Conservation (phyloP, 768 basidiomycete species). For the Obba rivulosa region DNA sequence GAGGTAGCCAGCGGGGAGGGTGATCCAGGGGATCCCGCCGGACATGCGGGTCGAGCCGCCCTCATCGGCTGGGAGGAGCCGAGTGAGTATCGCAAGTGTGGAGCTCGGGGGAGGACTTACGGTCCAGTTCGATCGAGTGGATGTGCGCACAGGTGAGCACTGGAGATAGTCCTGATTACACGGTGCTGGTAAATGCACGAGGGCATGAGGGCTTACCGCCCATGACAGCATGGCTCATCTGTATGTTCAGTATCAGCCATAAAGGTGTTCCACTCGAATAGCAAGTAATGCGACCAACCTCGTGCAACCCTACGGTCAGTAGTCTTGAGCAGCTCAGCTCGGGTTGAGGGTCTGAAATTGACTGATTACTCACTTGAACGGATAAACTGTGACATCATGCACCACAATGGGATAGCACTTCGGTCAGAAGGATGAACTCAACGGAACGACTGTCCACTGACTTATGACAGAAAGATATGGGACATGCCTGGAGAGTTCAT, state of each 20-base stretch:
- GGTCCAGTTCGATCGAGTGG: slow-evolving; percentile 82
- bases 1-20: slow-evolving; percentile 81
- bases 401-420: background rate
- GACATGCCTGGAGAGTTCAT: slow-evolving; percentile 54
- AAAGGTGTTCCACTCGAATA: background rate
- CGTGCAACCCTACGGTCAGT: slow-evolving; percentile 86
- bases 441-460: slow-evolving; percentile 54
- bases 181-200: background rate
- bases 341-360: background rate
- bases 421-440: background rate
- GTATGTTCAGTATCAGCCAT: background rate
- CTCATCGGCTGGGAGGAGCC: slow-evolving; percentile 59
- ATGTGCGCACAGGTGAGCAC: slow-evolving; percentile 82
- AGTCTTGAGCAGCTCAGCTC: slow-evolving; percentile 36
- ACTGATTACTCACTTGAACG: slow-evolving; percentile 73
- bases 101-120: slow-evolving; percentile 38
- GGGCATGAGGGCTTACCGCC: slow-evolving; percentile 39
- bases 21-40: slow-evolving; percentile 77
- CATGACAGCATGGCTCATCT: slow-evolving; percentile 85
- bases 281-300: slow-evolving; percentile 37
- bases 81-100: background rate
- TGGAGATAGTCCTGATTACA: slow-evolving; percentile 1
- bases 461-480: slow-evolving; percentile 68
- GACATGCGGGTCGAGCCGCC: slow-evolving; percentile 86
- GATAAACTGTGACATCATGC: slow-evolving; percentile 57